A percentile compares a stretch with the other conserved stretches of the same genome.
Evolutionary conservation across 164 flowering plant species (phyloP).

Genomic region (Annona squamosa): DNA sequence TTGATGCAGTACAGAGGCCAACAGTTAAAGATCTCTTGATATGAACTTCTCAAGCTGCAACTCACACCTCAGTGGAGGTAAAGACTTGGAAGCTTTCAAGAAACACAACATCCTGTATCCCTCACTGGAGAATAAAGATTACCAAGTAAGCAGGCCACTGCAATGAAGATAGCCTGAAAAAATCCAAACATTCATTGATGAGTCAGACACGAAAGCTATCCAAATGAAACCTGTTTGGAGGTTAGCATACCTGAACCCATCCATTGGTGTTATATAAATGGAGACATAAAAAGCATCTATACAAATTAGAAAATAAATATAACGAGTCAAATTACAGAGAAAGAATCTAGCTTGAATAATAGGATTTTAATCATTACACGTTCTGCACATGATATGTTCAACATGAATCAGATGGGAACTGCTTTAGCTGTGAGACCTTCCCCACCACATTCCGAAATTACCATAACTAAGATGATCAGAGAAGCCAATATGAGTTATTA

Average conservation of each 20-base stretch:
- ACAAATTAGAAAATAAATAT: too few relatives aligned
- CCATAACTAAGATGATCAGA: too few relatives aligned
- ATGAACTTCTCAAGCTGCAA: background rate
- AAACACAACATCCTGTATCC: background rate
- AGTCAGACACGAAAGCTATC: background rate
- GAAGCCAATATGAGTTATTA: too few relatives aligned
- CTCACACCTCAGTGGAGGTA: background rate
- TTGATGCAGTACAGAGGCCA: background rate
- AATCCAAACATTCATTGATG: background rate
- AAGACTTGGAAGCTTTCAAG: background rate
- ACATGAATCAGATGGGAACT: too few relatives aligned
- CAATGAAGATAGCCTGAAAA: background rate
- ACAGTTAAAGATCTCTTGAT: background rate
- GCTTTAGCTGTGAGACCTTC: too few relatives aligned
- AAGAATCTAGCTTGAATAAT: too few relatives aligned
- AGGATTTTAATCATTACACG: too few relatives aligned
- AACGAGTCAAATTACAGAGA: too few relatives aligned
- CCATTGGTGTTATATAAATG: background rate
- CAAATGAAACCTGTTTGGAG: background rate
- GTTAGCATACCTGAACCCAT: background rate
- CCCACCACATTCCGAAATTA: too few relatives aligned
- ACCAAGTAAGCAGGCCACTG: background rate
- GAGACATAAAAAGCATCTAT: too few relatives aligned
- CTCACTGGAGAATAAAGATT: background rate
- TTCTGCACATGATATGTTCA: too few relatives aligned